Evolutionary conservation across 2,329 filamentous ascomycete species (phyloP).

Genomic region (Nemania sp.): DNA sequence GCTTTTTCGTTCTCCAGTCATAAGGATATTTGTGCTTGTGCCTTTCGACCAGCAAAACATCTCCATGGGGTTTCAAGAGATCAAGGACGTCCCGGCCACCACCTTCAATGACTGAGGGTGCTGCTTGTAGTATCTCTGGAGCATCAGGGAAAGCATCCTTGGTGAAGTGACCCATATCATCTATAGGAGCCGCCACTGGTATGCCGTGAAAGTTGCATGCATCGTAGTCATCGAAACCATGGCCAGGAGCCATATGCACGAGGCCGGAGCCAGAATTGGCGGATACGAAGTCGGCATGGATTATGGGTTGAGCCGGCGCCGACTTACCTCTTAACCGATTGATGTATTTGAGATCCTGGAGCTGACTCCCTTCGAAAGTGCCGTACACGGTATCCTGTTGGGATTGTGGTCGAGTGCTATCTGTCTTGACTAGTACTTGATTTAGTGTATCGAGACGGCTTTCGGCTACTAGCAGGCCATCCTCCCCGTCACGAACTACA

Average conservation of each 20-base stretch:
- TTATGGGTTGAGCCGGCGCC: constrained; percentile 73
- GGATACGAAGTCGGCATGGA: constrained; percentile 90
- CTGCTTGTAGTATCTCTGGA: constrained; percentile 71
- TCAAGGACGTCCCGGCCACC: constrained; percentile 78
- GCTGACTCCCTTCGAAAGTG: constrained; percentile 71
- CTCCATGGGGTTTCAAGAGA: constrained; percentile 66
- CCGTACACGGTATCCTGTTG: constrained; percentile 58
- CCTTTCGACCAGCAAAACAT: constrained; percentile 76
- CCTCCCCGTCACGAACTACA: constrained; percentile 67
- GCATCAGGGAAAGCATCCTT: constrained; percentile 79
- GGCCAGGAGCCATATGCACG: constrained; percentile 94
- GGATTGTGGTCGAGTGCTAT: constrained; percentile 26
- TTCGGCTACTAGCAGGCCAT: constrained; percentile 78
- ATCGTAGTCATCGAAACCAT: constrained; percentile 96
- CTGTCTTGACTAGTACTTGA: constrained; percentile 58
- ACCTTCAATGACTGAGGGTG: constrained; percentile 76
- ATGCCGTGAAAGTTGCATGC: constrained; percentile 79
- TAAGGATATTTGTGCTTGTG: constrained; percentile 96
- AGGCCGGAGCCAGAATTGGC: constrained; percentile 91
- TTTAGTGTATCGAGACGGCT: constrained; percentile 73
- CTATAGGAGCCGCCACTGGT: constrained; percentile 82
- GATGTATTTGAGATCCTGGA: constrained; percentile 75
- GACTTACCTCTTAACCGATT: constrained; percentile 74
- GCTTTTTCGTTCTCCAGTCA: constrained; percentile 95
- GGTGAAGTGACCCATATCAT: constrained; percentile 85